These are phyloP conservation scores for Botrytis hyacinthi DNA, from an alignment of 2,329 filamentous ascomycete genomes.

Conservation along the genomic window DNA sequence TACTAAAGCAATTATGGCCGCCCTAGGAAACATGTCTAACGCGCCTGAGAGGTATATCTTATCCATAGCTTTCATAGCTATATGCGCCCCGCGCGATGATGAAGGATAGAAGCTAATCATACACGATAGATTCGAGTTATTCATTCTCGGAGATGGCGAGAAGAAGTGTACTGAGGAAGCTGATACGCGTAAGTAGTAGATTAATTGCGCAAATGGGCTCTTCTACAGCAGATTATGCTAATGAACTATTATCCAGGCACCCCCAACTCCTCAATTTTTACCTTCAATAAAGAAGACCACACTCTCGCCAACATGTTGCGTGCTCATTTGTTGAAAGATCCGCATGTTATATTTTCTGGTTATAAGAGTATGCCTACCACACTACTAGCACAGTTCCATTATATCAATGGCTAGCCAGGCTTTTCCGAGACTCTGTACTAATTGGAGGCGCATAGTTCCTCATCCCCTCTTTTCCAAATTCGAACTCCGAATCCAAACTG, in stretches of 20 bases:
- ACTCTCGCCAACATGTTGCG: conserved; percentile 88
- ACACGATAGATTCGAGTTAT: conserved; percentile 78
- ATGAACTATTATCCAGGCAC: conserved; percentile 59
- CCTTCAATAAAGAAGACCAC: conserved; percentile 95
- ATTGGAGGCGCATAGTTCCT: conserved; percentile 34
- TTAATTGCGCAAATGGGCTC: background rate
- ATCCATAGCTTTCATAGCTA: background rate
- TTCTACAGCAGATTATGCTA: background rate
- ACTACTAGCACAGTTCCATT: conserved; percentile 35
- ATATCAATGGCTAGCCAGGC: background rate
- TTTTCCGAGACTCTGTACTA: background rate
- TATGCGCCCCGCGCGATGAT: background rate
- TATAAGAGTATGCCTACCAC: conserved; percentile 69
- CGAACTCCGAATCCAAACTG: conserved; percentile 83
- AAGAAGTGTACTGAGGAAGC: conserved; percentile 89
- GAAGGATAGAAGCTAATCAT: background rate
- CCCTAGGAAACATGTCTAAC: conserved; percentile 22
- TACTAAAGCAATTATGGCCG: conserved; percentile 6
- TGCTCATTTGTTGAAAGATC: conserved; percentile 79
- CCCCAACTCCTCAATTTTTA: conserved; percentile 92
- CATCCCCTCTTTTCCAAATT: conserved; percentile 51
- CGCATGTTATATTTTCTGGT: conserved; percentile 82
- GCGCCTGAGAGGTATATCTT: conserved; percentile 14
- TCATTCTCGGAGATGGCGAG: conserved; percentile 81
- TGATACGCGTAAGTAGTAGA: conserved; percentile 73